Base-by-base conservation (phyloP, 1,284 basidiomycete genomes). In the Melampsora larici-populina region DNA sequence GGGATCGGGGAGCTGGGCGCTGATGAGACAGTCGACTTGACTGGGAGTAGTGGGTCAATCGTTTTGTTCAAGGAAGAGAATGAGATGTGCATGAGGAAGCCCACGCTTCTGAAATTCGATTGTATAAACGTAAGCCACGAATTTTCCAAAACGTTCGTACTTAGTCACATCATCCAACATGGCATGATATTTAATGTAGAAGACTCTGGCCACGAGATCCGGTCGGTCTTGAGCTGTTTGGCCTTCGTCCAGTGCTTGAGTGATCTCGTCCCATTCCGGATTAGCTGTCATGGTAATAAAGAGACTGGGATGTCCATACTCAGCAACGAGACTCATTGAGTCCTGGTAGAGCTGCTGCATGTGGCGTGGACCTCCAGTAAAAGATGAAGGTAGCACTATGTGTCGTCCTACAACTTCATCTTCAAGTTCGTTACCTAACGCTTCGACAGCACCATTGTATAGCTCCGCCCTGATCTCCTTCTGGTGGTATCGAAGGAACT, bases 401-500 rank as follows among this genome's bases (percentile, higher is more conserved):
- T 40, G 36, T 55, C 36, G 62, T 1, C 70, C 70, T n/a, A n/a
- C n/a, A 3, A 58, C 6, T 21, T 71, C 69, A 11, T 8, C 24
- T 36, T 67, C 29, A 18, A 40, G n/a, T 36, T 24, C 66, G 46
- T 68, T 43, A 5, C 48, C 18, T 18, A 43, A 29, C 24, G 66
- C 66, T 7, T 68, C 15, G 6, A 68, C 17, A 43, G 48, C 17
- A 26, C 40, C 18, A 21, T 68, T 29, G n/a, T n/a, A n/a, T n/a
- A n/a, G n/a, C n/a, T n/a, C n/a, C n/a, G n/a, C n/a, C n/a, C n/a
- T n/a, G n/a, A 36, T 36, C 36, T 36, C 36, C 36, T 62, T 75
- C 69, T 88, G 87, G 79, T 88, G 84, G 1, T 74, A 36, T 5
- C 77, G 79, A 8, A 83, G 36, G 78, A 79, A 82, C 15, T 68